These are phyloP conservation scores for Melampsora occidentalis DNA, from an alignment of 1,284 basidiomycete genomes.

Conservation along the genomic window DNA sequence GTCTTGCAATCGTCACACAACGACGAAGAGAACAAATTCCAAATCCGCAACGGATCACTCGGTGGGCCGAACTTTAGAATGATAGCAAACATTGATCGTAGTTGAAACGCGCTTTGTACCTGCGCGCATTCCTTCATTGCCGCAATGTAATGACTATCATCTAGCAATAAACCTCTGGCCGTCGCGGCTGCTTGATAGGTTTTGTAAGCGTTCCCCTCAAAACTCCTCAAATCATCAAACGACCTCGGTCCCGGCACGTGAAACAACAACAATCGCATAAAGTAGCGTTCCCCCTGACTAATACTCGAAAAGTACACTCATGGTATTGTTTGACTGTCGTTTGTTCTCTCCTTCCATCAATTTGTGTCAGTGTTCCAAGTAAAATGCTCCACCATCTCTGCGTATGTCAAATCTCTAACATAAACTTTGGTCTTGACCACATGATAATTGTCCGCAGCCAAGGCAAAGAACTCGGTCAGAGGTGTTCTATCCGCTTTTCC, in stretches of 20 bases:
- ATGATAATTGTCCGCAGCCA: too few relatives aligned
- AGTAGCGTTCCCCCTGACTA: neutral
- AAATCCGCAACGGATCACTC: neutral
- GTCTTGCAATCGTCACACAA: neutral
- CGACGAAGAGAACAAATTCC: neutral
- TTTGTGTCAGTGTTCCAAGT: conserved; percentile 31
- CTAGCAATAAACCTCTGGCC: neutral
- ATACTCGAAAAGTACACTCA: conserved; percentile 1
- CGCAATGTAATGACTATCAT: neutral
- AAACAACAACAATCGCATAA: neutral
- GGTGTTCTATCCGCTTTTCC: neutral
- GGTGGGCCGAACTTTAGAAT: conserved; percentile 52
- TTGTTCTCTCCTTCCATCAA: conserved; percentile 47
- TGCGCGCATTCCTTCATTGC: neutral
- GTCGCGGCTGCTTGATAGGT: neutral
- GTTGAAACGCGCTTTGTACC: neutral
- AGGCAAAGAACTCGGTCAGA: conserved; percentile 4
- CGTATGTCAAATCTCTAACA: neutral
- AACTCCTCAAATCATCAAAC: conserved; percentile 1
- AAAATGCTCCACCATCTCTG: neutral
- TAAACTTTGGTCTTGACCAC: neutral
- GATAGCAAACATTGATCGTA: conserved; percentile 54
- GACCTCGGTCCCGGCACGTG: neutral
- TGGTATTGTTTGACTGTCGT: neutral
- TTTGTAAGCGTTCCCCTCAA: neutral